Base-by-base conservation (phyloP, 129 eudicot species). In the Calendula officinalis region DNA sequence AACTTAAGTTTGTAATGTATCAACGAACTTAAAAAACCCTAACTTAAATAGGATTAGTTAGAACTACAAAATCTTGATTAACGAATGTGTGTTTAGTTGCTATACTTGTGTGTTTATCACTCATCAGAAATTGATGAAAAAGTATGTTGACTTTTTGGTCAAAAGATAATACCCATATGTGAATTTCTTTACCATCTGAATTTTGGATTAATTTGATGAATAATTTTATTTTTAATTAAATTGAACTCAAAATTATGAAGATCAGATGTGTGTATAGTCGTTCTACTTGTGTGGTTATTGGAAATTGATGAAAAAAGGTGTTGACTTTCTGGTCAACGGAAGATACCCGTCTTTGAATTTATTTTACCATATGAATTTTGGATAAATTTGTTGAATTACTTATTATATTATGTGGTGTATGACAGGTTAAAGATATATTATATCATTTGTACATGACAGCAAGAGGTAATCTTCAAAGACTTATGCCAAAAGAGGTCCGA, bases 401-500 rank as follows among this genome's bases (percentile, higher is more conserved):
- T 66, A 74, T 22, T 77, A 80, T 75, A 12, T 62, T 17, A 62
- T 61, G 34, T 60, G n/a, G n/a, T n/a, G n/a, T 43, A 51, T 49
- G 37, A 34, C 76, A 92, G 98, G 98, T 60, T 7, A 88, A 85
- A 74, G 96, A 92, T 69, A 59, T 85, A 38, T 16, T 88, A 70
- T 92, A 74, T 81, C 95, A 92, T 69, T 32, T 83, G 66, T 92
- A 92, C 72, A 76, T 35, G 81, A 81, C 80, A 41, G 86, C 91
- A 48, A 66, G 69, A 76, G 84, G 87, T 38, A 82, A 78, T 66
- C 78, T 75, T 68, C 85, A 91, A 86, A 82, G 95, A 71, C 85
- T 55, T 34, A 64, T 87, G 83, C 95, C 95, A 17, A 82, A 78
- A 71, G 95, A 82, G 81, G 72, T 82, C 5, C 82, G 95, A 57